Conservation (phyloP, 2,329 filamentous ascomycete genomes). For the Byssochlamys sp. region DNA sequence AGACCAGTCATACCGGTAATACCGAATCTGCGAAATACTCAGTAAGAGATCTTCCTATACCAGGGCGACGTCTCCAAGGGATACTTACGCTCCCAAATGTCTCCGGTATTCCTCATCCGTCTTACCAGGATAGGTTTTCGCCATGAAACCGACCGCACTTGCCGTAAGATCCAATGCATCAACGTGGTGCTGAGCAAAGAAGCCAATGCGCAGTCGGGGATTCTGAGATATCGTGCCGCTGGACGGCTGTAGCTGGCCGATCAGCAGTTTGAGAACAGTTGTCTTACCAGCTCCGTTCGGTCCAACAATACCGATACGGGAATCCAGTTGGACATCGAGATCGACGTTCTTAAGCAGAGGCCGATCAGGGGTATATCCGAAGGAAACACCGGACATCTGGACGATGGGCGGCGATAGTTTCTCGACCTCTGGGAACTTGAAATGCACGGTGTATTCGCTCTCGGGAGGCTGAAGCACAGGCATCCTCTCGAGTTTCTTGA, state of each 20-base stretch:
- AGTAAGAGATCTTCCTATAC: conserved; percentile 13
- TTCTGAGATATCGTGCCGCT: conserved; percentile 79
- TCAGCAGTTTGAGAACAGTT: conserved; percentile 94
- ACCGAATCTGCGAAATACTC: conserved; percentile 41
- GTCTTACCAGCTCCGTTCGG: conserved; percentile 98
- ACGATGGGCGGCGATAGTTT: conserved; percentile 96
- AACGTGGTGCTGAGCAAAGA: conserved; percentile 97
- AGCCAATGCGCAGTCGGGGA: conserved; percentile 79
- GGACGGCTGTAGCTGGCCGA: conserved; percentile 67
- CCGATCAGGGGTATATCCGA: conserved; percentile 75
- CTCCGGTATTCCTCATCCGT: conserved; percentile 95
- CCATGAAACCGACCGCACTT: conserved; percentile 92
- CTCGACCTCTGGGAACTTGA: conserved; percentile 94
- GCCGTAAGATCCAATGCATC: conserved; percentile 84
- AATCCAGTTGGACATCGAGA: conserved; percentile 93
- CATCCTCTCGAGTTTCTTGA: conserved; percentile 98
- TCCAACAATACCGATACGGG: conserved; percentile 95
- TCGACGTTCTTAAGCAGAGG: conserved; percentile 77
- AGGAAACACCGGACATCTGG: conserved; percentile 86
- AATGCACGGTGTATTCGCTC: conserved; percentile 88
- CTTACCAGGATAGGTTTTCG: conserved; percentile 77
- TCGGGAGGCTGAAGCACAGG: conserved; percentile 83
- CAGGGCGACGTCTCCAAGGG: not conserved
- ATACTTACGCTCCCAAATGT: conserved; percentile 73
- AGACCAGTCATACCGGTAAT: conserved; percentile 90